Base-by-base conservation (phyloP, 306 rosid genomes). In the Quercus wislizeni region DNA sequence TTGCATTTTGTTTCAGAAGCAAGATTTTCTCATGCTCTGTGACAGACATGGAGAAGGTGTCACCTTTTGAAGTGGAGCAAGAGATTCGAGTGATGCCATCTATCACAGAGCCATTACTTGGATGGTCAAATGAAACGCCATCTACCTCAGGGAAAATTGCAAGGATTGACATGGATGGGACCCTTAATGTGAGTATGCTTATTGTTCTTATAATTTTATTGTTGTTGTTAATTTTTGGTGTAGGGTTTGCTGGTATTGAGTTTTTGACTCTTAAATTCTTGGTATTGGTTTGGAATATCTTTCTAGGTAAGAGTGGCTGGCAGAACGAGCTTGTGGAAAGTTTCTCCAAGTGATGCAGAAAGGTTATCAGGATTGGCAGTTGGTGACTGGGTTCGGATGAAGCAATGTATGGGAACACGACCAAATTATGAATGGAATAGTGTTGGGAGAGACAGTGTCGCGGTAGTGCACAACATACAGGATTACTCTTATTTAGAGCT, bases 371-470 rank as follows among this genome's bases (percentile, higher is more conserved):
- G 99, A 82, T 89, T 92, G 85, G 99, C 91, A 86, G 98, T 95
- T 67, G 99, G 99, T 80, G 99, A 95, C 81, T 95, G 99, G 99
- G 99, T 95, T 64, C 98, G 98, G 74, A 91, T 97, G 70, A 95
- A 95, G 83, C 95, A 93, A 77, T 89, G 97, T 89, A 88, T 93
- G 55, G 99, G 99, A 75, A 91, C 80, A 23, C 86, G 99, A 85
- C 98, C 96, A 5, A 93, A 93, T 85, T 92, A 92, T 79, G 99
- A 95, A 82, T 88, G 99, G 98, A 93, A 84, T 78, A 95, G 81
- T 71, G 83, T 89, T 79, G 99, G 98, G 69, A 92, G 89, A 81
- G 99, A 92, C 52, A 84, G 97, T 78, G 78, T 92, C 77, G 99
- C 97, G 68, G 98, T 95, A 55, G 99, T 95, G 69, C 93, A 90